Base-by-base conservation (phyloP, 2,329 filamentous ascomycete species). In the Immersiporthe knoxdaviesiana region DNA sequence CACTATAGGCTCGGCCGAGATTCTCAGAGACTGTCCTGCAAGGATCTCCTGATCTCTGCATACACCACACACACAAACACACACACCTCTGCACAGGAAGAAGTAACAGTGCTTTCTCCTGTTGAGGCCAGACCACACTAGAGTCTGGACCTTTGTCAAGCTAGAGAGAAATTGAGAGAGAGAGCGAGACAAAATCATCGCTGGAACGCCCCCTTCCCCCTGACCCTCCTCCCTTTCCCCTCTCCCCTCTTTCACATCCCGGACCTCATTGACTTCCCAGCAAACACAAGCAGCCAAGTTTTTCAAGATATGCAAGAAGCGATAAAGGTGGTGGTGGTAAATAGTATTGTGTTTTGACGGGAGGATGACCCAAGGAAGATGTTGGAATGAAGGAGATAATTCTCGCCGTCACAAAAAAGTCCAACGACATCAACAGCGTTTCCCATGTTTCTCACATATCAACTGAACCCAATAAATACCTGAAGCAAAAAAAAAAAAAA, bases 381-480 rank as follows among this genome's bases (percentile, higher is more conserved):
- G 44, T 47, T 8, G 21, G n/a, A n/a, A 16, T 30, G 27, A 56
- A 56, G 52, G 18, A 16, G 21, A 24, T 21, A 54, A 54, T n/a
- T 47, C 44, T 32, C 27, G 24, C 52, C 14, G 27, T 24, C 12
- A 21, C n/a, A 54, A 56, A 6, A 56, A 6, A 56, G 24, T 27
- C 27, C 24, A 8, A 18, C 52, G 14, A 18, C 52, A 32, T 30
- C 27, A 56, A 30, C 27, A 16, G 16, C 52, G 27, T 56, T 56
- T 32, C 52, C 52, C 52, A 18, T 56, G 6, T 56, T 56, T 56
- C 52, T 56, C 52, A 56, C 52, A 56, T 47, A 47, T 30, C 52
- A 18, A 30, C 27, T 56, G 12, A 30, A 56, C 4, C 24, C 27
- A 30, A 56, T 56, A 32, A 30, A 56, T 56, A 32, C 24, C 27